Conservation (phyloP, 345 rosid species). For the Salix caprea region DNA sequence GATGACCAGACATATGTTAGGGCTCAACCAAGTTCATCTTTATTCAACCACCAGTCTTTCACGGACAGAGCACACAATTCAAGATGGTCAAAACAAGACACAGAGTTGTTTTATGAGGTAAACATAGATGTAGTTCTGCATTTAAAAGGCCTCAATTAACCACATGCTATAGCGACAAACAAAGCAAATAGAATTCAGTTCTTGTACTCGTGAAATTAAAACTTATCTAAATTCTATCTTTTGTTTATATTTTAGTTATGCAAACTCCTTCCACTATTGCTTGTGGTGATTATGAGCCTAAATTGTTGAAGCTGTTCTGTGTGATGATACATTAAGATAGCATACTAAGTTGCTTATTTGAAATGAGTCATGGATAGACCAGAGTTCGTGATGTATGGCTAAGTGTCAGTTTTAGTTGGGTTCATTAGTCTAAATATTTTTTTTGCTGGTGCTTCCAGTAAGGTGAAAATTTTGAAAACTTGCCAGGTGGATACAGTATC, state of each 20-base stretch:
- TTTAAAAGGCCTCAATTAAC: not conserved
- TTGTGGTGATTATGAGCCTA: no score
- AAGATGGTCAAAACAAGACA: constrained; percentile 82
- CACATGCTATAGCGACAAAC: not conserved
- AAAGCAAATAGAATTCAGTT: not conserved
- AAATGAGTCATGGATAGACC: not conserved
- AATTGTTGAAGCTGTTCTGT: no score
- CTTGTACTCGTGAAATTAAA: not conserved
- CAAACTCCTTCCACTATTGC: not conserved
- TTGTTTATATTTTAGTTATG: not conserved
- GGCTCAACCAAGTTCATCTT: constrained; percentile 18
- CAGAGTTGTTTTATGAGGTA: constrained; percentile 79
- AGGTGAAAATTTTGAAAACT: not conserved
- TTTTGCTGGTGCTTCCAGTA: not conserved
- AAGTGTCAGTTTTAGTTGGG: not conserved
- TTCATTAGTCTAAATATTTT: not conserved
- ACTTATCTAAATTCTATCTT: not conserved
- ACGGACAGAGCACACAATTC: constrained; percentile 55
- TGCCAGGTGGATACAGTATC: not conserved
- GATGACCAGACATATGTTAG: constrained; percentile 17
- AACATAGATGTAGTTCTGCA: not conserved
- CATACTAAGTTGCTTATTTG: no score
- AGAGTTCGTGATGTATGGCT: not conserved
- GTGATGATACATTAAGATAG: no score
- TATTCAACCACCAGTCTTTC: constrained; percentile 61